These are phyloP conservation scores for Didymella pomorum DNA, from an alignment of 2,329 filamentous ascomycete genomes.

Conservation along the genomic window DNA sequence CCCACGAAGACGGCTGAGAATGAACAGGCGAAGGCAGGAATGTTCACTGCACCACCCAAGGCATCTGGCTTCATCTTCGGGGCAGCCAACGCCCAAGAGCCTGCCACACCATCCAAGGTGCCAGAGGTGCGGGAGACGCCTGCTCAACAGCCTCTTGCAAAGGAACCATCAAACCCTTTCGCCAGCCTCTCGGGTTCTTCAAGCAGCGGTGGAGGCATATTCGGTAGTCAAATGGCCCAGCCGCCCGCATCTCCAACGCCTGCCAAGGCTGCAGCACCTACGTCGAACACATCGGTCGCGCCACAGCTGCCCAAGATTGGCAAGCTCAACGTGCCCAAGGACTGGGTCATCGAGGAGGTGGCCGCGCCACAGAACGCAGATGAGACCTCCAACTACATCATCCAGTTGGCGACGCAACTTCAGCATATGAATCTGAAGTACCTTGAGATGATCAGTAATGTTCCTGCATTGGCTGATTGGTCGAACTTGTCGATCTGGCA, in stretches of 20 bases:
- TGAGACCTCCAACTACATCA: slow-evolving; percentile 25
- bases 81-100: slow-evolving; percentile 21
- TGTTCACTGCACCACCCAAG: slow-evolving; percentile 34
- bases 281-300: slow-evolving; percentile 11
- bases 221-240: slow-evolving; percentile 26
- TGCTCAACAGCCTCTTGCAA: slow-evolving; percentile 16
- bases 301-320: slow-evolving; percentile 34
- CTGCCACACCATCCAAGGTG: slow-evolving; percentile 21
- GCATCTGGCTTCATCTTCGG: slow-evolving; percentile 31
- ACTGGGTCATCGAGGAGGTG: slow-evolving; percentile 31
- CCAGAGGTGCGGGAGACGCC: slow-evolving; percentile 21
- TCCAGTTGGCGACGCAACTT: slow-evolving; percentile 33
- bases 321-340: slow-evolving; percentile 37
- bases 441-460: slow-evolving; percentile 33
- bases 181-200: slow-evolving; percentile 25
- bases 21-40: slow-evolving; percentile 26
- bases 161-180: slow-evolving; percentile 29
- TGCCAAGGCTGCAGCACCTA: slow-evolving; percentile 22
- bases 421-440: slow-evolving; percentile 40
- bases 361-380: slow-evolving; percentile 21
- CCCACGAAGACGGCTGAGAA: slow-evolving; percentile 27
- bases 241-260: slow-evolving; percentile 23
- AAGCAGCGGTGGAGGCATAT: slow-evolving; percentile 24
- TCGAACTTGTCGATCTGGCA: slow-evolving; percentile 44
- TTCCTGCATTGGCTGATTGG: slow-evolving; percentile 42